Evolutionary conservation across 1,284 basidiomycete species (phyloP).

Genomic region (Exobasidium cylindrosporum): DNA sequence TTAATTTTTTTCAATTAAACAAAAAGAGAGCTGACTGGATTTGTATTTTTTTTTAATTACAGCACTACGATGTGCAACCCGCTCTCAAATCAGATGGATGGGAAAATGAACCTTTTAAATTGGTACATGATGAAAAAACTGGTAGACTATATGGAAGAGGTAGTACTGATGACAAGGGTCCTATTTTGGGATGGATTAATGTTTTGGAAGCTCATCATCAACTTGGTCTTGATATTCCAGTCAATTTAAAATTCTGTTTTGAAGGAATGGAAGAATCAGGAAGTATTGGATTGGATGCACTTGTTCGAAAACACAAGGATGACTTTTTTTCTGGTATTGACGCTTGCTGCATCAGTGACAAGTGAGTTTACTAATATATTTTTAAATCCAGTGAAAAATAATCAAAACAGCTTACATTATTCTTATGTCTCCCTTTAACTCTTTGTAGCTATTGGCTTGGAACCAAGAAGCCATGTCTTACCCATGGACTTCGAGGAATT

Average conservation of each 20-base stretch:
- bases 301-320: slow-evolving; percentile 76
- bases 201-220: slow-evolving; percentile 81
- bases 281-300: slow-evolving; percentile 85
- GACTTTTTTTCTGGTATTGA: slow-evolving; percentile 87
- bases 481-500: slow-evolving; percentile 67
- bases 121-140: slow-evolving; percentile 68
- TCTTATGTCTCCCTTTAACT: slow-evolving; percentile 5
- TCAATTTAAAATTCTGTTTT: slow-evolving; percentile 91
- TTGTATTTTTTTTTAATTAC: background rate
- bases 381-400: too few relatives aligned
- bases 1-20: too few relatives aligned
- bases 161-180: slow-evolving; percentile 54
- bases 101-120: slow-evolving; percentile 80
- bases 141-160: slow-evolving; percentile 76
- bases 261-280: slow-evolving; percentile 98
- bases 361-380: slow-evolving; percentile 23
- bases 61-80: slow-evolving; percentile 58
- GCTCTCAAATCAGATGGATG: slow-evolving; percentile 72
- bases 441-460: slow-evolving; percentile 52
- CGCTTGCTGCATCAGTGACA: slow-evolving; percentile 78
- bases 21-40: too few relatives aligned
- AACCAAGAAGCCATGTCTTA: slow-evolving; percentile 56
- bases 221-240: slow-evolving; percentile 74
- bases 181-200: slow-evolving; percentile 82
- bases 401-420: background rate